Evolutionary conservation across 805 yeast genomes (phyloP).

Genomic region (Yarrowia yakushimensis): DNA sequence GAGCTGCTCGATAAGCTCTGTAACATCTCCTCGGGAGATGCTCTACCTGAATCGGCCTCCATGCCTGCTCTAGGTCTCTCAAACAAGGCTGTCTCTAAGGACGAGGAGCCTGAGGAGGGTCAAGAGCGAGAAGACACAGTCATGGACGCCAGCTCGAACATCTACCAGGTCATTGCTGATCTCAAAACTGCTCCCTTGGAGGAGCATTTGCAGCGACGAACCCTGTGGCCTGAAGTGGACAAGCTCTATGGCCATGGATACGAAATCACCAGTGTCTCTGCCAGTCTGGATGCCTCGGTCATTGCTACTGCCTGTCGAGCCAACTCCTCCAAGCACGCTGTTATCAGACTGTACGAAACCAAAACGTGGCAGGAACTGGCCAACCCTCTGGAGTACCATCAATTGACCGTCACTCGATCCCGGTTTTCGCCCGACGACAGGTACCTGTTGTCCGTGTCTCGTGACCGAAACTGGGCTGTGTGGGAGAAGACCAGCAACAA

Average conservation of each 20-base stretch:
- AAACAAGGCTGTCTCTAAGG: conserved; percentile 56
- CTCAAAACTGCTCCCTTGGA: conserved; percentile 72
- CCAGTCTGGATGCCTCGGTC: conserved; percentile 56
- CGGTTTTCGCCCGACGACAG: conserved; percentile 67
- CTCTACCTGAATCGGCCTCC: conserved; percentile 77
- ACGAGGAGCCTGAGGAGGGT: conserved; percentile 40
- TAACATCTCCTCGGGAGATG: conserved; percentile 41
- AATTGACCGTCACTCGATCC: conserved; percentile 78
- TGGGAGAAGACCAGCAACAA: conserved; percentile 51
- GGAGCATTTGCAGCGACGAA: conserved; percentile 84
- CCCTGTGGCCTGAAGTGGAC: conserved; percentile 93
- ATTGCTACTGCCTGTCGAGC: conserved; percentile 93
- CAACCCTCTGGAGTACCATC: conserved; percentile 63
- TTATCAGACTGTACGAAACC: conserved; percentile 68
- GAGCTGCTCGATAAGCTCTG: conserved; percentile 54
- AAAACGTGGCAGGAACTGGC: conserved; percentile 57
- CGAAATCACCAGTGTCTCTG: conserved; percentile 78
- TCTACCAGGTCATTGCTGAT: conserved; percentile 32
- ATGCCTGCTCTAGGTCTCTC: conserved; percentile 92
- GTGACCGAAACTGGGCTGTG: conserved; percentile 81
- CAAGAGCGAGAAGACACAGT: conserved; percentile 27
- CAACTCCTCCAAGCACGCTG: conserved; percentile 79
- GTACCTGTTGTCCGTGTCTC: conserved; percentile 70
- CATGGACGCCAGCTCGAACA: conserved; percentile 30
- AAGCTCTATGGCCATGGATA: conserved; percentile 97